These are phyloP conservation scores for Pleurotus salmoneostramineus DNA, from an alignment of 768 basidiomycete species.

Conservation along the genomic window DNA sequence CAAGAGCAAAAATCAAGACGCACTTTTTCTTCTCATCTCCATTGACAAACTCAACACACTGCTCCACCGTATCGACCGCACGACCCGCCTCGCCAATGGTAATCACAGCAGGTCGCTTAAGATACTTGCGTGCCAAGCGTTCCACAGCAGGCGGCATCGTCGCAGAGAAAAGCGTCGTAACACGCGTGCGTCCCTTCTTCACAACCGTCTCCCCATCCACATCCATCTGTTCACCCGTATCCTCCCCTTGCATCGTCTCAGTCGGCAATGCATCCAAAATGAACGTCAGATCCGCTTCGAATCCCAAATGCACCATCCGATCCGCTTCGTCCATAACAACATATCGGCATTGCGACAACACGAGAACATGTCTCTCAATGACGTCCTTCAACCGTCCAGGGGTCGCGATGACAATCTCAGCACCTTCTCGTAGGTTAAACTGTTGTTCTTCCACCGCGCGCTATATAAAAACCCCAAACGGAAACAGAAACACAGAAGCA, in stretches of 20 bases:
- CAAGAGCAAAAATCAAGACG: slow-evolving; percentile 20
- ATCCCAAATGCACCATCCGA: slow-evolving; percentile 97
- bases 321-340: slow-evolving; percentile 99
- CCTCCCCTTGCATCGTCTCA: slow-evolving; percentile 86
- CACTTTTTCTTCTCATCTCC: slow-evolving; percentile 98
- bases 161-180: slow-evolving; percentile 96
- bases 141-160: slow-evolving; percentile 99
- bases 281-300: slow-evolving; percentile 91
- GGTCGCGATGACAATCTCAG: slow-evolving; percentile 97
- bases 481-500: no score
- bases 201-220: slow-evolving; percentile 65
- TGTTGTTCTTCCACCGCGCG: slow-evolving; percentile 96
- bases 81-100: slow-evolving; percentile 98
- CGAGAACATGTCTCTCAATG: slow-evolving; percentile 92
- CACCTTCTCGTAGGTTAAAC: slow-evolving; percentile 96
- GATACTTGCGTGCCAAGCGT: slow-evolving; percentile 90
- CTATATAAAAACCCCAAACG: slow-evolving; percentile 38
- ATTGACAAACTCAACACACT: slow-evolving; percentile 87
- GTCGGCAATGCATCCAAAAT: slow-evolving; percentile 91
- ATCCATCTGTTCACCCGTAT: slow-evolving; percentile 71
- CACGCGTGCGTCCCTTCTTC: slow-evolving; percentile 76
- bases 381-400: slow-evolving; percentile 98
- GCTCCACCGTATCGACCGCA: slow-evolving; percentile 97
- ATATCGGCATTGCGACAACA: slow-evolving; percentile 95
- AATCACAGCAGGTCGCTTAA: slow-evolving; percentile 89